phyloP scores from a whole-genome alignment of 2,329 filamentous ascomycete genomes.

The Diaporthe eres region DNA sequence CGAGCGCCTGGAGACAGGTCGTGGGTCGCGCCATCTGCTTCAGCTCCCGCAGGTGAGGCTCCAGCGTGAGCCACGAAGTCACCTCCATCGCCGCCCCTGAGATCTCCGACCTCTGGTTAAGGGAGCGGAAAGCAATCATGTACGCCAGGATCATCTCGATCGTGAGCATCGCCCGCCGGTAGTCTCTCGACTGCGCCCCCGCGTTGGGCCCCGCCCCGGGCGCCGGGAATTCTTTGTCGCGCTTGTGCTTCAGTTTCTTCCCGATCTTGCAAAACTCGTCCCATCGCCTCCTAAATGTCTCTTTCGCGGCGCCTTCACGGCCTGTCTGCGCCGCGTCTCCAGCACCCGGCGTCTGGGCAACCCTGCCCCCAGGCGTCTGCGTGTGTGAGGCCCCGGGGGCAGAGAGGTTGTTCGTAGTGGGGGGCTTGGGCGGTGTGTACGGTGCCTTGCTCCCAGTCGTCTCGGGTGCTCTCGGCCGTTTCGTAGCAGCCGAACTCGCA shows the following conservation, averaged over 20 bases:
- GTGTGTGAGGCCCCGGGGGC: conserved; percentile 67
- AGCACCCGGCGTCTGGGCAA: conserved; percentile 57
- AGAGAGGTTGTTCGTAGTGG: conserved; percentile 66
- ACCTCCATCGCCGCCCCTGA: conserved; percentile 60
- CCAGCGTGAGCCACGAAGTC: conserved; percentile 58
- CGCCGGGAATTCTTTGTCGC: conserved; percentile 55
- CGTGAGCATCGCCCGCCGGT: conserved; percentile 49
- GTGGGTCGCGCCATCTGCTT: conserved; percentile 54
- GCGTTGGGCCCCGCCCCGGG: conserved; percentile 39
- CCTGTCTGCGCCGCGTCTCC: conserved; percentile 56
- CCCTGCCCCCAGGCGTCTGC: conserved; percentile 63
- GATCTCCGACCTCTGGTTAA: conserved; percentile 60
- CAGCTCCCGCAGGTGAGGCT: conserved; percentile 61
- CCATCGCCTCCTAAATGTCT: conserved; percentile 33
- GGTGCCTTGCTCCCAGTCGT: conserved; percentile 55
- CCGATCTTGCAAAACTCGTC: conserved; percentile 57
- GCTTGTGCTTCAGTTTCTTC: conserved; percentile 67
- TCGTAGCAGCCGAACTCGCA: conserved; percentile 49
- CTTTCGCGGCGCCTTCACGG: conserved; percentile 47
- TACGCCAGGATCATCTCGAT: conserved; percentile 67
- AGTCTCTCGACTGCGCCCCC: conserved; percentile 35
- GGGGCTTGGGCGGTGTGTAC: conserved; percentile 65
- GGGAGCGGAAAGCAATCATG: conserved; percentile 66
- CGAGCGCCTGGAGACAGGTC: conserved; percentile 55
- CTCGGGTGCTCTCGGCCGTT: conserved; percentile 61